These are phyloP conservation scores for Cutaneotrichosporon cyanovorans DNA, from an alignment of 1,284 basidiomycete genomes.

Conservation along the genomic window DNA sequence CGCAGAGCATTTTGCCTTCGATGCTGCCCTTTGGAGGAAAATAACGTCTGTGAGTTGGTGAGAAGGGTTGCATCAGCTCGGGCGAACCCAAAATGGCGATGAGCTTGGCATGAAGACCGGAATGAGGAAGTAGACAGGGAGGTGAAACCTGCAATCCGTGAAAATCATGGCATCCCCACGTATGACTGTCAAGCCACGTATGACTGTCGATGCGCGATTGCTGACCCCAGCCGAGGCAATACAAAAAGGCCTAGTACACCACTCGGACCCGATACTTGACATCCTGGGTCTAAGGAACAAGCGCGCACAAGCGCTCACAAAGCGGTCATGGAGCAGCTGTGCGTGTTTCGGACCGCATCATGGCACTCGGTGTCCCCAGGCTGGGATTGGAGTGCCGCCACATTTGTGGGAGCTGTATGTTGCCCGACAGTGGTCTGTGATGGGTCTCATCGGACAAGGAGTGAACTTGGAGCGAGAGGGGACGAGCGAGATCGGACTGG, in stretches of 20 bases:
- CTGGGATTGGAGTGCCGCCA: conserved; percentile 2
- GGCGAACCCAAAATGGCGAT: too few species aligned
- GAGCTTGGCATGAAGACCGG: too few species aligned
- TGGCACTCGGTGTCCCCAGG: conserved; percentile 8
- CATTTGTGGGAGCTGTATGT: conserved; percentile 5
- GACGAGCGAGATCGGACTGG: too few species aligned
- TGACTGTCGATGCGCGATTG: too few species aligned
- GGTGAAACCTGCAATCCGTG: too few species aligned
- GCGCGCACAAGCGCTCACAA: conserved; percentile 3
- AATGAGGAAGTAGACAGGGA: too few species aligned
- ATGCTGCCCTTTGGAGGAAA: conserved; percentile 13
- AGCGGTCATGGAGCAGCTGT: not conserved
- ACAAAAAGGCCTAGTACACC: conserved; percentile 7
- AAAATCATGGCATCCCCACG: too few species aligned
- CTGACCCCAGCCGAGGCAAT: conserved; percentile 12
- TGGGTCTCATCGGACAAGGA: not conserved
- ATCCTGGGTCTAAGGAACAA: conserved; percentile 3
- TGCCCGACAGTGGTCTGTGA: not conserved
- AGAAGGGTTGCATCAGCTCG: not conserved
- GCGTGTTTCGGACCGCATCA: conserved; percentile 15
- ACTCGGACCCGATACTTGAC: conserved; percentile 10
- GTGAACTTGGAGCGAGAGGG: too few species aligned
- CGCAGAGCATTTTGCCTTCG: conserved; percentile 11
- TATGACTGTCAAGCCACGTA: too few species aligned
- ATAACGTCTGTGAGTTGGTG: conserved; percentile 8